Evolutionary conservation across 345 rosid species (phyloP).

Genomic region (Bretschneidera sinensis): DNA sequence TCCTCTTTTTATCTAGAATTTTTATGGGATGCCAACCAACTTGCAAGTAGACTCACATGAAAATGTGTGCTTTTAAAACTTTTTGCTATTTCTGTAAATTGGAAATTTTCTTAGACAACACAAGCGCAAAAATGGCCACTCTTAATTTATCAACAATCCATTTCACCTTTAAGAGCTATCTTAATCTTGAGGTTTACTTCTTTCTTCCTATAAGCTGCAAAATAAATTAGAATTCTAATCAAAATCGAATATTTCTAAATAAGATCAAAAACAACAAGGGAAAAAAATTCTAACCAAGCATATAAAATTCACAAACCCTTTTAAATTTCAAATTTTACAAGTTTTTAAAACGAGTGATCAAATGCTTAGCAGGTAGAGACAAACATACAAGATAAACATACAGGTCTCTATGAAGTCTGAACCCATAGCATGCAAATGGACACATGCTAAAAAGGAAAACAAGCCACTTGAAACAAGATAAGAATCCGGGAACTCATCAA

Average conservation of each 20-base stretch:
- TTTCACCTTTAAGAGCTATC: slow-evolving; percentile 1
- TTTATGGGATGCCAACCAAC: slow-evolving; percentile 15
- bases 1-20: background rate
- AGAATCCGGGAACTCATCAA: no score
- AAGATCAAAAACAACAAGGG: no score
- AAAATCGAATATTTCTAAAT: background rate
- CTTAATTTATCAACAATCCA: slow-evolving; percentile 21
- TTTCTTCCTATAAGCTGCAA: slow-evolving; percentile 23
- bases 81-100: background rate
- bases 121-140: slow-evolving; percentile 13
- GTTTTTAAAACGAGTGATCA: no score
- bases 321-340: background rate
- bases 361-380: background rate
- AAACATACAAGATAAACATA: background rate
- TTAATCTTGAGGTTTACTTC: slow-evolving; percentile 22
- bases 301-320: background rate
- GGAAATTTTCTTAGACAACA: background rate
- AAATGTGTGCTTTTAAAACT: background rate
- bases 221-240: background rate
- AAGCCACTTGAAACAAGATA: background rate
- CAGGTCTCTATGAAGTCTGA: background rate
- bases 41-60: slow-evolving; percentile 26
- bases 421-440: slow-evolving; percentile 6
- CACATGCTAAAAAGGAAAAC: slow-evolving; percentile 9
- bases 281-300: background rate